A percentile compares a stretch with the other conserved stretches of the same genome.
Evolutionary conservation across 257 asterid genomes (phyloP).

Genomic region (Solanum tarijense): DNA sequence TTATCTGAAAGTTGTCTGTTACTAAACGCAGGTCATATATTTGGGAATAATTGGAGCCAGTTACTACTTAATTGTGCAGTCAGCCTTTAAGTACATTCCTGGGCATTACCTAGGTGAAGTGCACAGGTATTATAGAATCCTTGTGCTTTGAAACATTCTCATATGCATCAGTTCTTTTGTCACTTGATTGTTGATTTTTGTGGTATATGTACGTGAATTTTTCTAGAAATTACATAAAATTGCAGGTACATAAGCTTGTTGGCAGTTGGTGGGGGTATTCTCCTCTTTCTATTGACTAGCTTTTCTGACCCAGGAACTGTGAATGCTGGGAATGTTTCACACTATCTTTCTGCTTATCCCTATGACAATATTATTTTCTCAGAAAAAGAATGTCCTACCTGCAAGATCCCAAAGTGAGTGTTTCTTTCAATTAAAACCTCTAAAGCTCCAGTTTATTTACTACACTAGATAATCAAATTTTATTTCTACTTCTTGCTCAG

Average conservation of each 20-base stretch:
- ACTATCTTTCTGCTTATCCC: constrained; percentile 77
- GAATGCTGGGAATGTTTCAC: constrained; percentile 57
- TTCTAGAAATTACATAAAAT: constrained; percentile 6
- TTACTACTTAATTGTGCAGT: constrained; percentile 48
- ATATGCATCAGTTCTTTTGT: not conserved
- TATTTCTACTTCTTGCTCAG: constrained; percentile 25
- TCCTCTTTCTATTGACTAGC: constrained; percentile 87
- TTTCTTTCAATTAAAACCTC: not conserved
- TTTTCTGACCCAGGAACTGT: constrained; percentile 98
- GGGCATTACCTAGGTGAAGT: constrained; percentile 72
- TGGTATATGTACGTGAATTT: constrained; percentile 6
- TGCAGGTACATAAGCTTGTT: constrained; percentile 79
- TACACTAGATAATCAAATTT: constrained; percentile 6
- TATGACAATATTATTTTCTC: constrained; percentile 76
- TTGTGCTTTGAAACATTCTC: not conserved
- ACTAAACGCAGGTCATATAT: constrained; percentile 62
- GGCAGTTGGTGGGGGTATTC: constrained; percentile 84
- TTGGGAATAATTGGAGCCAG: constrained; percentile 70
- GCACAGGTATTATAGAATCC: constrained; percentile 53
- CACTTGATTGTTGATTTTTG: not conserved
- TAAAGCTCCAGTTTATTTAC: not conserved
- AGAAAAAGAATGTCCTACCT: constrained; percentile 80
- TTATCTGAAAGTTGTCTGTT: constrained; percentile 8
- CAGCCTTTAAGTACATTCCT: constrained; percentile 80
- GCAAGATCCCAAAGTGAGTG: constrained; percentile 88